Conservation (phyloP, 2,329 filamentous ascomycete genomes). For the Chaetomium sp. region DNA sequence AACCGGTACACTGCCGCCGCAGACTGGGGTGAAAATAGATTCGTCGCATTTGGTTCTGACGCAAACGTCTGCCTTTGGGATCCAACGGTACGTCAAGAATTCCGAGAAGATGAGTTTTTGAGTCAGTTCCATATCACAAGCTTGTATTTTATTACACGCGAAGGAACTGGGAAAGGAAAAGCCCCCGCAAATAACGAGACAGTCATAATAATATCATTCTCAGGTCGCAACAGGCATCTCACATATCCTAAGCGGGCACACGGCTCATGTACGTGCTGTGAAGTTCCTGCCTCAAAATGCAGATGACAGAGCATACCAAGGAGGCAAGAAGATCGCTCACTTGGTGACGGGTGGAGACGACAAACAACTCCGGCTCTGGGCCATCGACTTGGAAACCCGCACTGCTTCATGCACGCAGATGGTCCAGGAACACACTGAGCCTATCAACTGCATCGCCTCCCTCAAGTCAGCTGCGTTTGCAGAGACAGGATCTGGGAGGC, state of each 20-base stretch:
- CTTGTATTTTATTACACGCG: no score
- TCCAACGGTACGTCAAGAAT: conserved; percentile 50
- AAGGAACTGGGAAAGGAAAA: no score
- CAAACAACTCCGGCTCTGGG: conserved; percentile 70
- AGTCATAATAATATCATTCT: neutral
- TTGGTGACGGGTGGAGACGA: conserved; percentile 80
- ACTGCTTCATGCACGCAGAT: conserved; percentile 44
- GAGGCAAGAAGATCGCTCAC: conserved; percentile 42
- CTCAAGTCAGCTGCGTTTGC: conserved; percentile 23
- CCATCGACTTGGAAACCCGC: conserved; percentile 24
- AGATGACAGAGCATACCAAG: no score
- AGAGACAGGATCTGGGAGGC: conserved; percentile 23
- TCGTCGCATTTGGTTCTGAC: conserved; percentile 84
- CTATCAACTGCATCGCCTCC: conserved; percentile 63
- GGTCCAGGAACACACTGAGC: conserved; percentile 60
- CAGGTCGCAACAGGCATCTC: conserved; percentile 51
- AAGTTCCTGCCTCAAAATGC: conserved; percentile 58
- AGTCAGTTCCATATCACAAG: neutral
- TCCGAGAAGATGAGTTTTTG: conserved; percentile 27
- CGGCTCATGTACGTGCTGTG: conserved; percentile 73
- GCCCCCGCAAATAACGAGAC: no score
- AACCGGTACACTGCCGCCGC: conserved; percentile 86
- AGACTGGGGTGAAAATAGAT: conserved; percentile 71
- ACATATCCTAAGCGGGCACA: conserved; percentile 66
- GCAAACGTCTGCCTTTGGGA: conserved; percentile 85